These are phyloP conservation scores for Suillus weaverae DNA, from an alignment of 768 basidiomycete species.

Conservation along the genomic window DNA sequence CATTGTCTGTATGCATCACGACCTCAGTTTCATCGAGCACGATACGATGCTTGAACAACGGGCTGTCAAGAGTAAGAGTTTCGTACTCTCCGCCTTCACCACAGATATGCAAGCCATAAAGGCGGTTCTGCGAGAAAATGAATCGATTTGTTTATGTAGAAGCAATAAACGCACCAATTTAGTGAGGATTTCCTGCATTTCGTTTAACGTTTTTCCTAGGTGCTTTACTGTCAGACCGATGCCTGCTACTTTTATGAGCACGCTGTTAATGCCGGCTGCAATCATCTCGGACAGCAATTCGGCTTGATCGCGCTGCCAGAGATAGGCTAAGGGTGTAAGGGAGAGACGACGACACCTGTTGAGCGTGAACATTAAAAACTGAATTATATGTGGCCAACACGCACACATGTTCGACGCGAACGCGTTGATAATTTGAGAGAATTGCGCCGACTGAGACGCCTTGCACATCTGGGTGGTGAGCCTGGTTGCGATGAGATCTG, in stretches of 20 bases:
- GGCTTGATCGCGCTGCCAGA: constrained; percentile 94
- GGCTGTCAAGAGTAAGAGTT: constrained; percentile 86
- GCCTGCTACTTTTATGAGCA: constrained; percentile 95
- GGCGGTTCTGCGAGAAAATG: constrained; percentile 51
- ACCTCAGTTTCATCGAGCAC: constrained; percentile 66
- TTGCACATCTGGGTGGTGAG: constrained; percentile 73
- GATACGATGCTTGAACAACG: constrained; percentile 81
- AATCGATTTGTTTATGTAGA: background rate
- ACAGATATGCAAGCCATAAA: constrained; percentile 91
- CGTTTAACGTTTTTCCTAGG: constrained; percentile 70
- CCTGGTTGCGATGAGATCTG: constrained; percentile 38
- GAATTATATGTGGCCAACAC: constrained; percentile 21
- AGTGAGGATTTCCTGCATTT: constrained; percentile 72
- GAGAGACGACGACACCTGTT: constrained; percentile 77
- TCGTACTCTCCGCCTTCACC: constrained; percentile 99
- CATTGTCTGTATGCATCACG: constrained; percentile 76
- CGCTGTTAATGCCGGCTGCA: constrained; percentile 68
- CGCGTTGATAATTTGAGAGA: constrained; percentile 94
- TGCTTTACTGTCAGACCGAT: constrained; percentile 80
- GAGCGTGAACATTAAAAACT: constrained; percentile 4
- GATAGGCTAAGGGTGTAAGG: constrained; percentile 78
- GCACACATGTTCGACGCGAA: constrained; percentile 97
- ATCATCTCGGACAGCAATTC: constrained; percentile 89
- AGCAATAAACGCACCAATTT: constrained; percentile 56
- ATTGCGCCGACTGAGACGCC: constrained; percentile 96